Percentiles rank a stretch among this genome's conserved stretches.
phyloP scores from a whole-genome alignment of 495 filamentous ascomycete genomes.

The Hypoxylon rickii region DNA sequence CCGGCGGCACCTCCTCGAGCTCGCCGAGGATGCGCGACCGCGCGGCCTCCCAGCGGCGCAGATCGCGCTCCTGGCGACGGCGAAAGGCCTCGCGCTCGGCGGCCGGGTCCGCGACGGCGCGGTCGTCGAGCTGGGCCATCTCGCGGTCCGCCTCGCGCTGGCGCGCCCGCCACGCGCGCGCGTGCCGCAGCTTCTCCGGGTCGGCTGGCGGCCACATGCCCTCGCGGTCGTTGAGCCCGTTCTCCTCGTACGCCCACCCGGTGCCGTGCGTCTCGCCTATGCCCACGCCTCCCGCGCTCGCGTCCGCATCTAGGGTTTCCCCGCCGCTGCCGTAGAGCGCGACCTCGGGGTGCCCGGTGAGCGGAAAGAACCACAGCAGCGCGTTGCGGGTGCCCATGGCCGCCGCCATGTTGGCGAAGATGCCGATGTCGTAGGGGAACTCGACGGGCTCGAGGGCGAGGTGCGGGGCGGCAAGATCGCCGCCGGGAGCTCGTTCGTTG shows the following conservation, averaged over 20 bases:
- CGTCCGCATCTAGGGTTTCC: neutral
- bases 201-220: conserved; percentile 84
- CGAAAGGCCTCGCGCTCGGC: conserved; percentile 52
- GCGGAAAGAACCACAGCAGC: conserved; percentile 54
- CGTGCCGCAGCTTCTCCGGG: conserved; percentile 73
- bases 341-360: conserved; percentile 46
- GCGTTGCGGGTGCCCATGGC: conserved; percentile 68
- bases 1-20: conserved; percentile 47
- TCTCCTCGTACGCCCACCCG: conserved; percentile 75
- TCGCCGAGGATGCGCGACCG: conserved; percentile 41
- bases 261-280: conserved; percentile 33
- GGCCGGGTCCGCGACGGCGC: conserved; percentile 54
- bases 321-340: neutral
- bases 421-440: conserved; percentile 90
- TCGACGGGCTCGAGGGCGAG: conserved; percentile 68
- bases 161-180: conserved; percentile 43
- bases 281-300: neutral
- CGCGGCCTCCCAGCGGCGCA: conserved; percentile 24
- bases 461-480: conserved; percentile 37
- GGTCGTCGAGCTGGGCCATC: conserved; percentile 56
- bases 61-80: conserved; percentile 34
- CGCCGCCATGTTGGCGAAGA: conserved; percentile 76
- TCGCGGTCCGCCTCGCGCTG: conserved; percentile 26
- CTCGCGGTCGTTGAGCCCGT: conserved; percentile 79
- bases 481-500: conserved; percentile 23